Evolutionary conservation across 1,139 yeast genomes (phyloP).

Genomic region (Yueomyces sp.): DNA sequence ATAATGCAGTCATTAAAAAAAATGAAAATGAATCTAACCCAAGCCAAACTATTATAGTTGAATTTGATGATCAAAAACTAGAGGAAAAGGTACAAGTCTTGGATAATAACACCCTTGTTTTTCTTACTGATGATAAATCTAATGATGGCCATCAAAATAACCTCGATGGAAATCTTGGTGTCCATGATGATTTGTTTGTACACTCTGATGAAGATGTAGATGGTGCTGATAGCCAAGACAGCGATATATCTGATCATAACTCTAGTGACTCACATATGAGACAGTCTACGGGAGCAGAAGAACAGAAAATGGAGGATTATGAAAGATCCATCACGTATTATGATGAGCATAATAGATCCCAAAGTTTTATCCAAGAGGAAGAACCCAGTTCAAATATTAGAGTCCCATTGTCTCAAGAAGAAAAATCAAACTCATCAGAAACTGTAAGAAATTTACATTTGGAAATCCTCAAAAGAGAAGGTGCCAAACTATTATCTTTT

Average conservation of each 20-base stretch:
- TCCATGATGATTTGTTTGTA: not conserved
- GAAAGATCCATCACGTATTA: not conserved
- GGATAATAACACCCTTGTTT: constrained; percentile 8
- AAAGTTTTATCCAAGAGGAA: no score
- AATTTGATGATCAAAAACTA: constrained; percentile 13
- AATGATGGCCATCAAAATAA: no score
- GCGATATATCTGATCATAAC: not conserved
- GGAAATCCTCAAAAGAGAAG: no score
- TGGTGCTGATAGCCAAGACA: not conserved
- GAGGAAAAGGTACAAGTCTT: constrained; percentile 9
- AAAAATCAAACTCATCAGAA: no score
- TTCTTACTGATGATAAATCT: constrained; percentile 3
- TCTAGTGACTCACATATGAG: no score
- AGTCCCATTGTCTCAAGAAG: no score
- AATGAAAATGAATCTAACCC: not conserved
- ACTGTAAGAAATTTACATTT: no score
- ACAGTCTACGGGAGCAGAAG: not conserved
- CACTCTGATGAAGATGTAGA: not conserved
- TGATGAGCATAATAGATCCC: no score
- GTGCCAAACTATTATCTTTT: no score
- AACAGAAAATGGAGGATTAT: not conserved
- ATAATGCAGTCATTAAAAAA: no score
- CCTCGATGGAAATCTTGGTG: not conserved
- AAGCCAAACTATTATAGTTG: constrained; percentile 6
- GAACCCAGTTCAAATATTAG: no score